Evolutionary conservation across 495 filamentous ascomycete genomes (phyloP).

Genomic region (Tetracladium marchalianum): DNA sequence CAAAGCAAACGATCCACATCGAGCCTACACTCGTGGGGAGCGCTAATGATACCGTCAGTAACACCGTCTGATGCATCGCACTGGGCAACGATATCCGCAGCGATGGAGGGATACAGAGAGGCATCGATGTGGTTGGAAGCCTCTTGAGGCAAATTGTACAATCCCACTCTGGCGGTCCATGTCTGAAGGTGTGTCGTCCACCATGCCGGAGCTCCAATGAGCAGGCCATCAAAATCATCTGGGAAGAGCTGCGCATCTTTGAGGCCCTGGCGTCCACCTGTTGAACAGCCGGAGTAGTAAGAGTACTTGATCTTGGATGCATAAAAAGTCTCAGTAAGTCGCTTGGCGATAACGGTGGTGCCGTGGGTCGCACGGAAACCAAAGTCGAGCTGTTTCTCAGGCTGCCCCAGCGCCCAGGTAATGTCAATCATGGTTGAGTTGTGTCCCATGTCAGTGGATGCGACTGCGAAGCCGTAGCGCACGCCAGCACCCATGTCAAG

Average conservation of each 20-base stretch:
- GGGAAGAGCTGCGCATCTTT: conserved; percentile 32
- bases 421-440: conserved; percentile 27
- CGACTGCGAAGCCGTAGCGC: conserved; percentile 37
- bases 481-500: conserved; percentile 37
- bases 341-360: conserved; percentile 25
- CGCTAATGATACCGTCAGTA: conserved; percentile 54
- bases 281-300: conserved; percentile 37
- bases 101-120: conserved; percentile 39
- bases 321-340: conserved; percentile 24
- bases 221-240: conserved; percentile 29
- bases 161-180: conserved; percentile 31
- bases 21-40: conserved; percentile 48
- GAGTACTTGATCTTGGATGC: conserved; percentile 25
- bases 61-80: conserved; percentile 58
- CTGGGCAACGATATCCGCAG: conserved; percentile 49
- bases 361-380: conserved; percentile 20
- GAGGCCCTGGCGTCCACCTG: conserved; percentile 32
- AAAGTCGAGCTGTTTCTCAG: conserved; percentile 36
- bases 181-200: conserved; percentile 40
- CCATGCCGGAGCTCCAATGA: conserved; percentile 31
- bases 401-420: conserved; percentile 36
- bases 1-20: conserved; percentile 44
- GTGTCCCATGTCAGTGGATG: conserved; percentile 49
- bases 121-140: conserved; percentile 42
- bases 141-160: conserved; percentile 29